These are phyloP conservation scores for Cryptococcus floricola DNA, from an alignment of 1,284 basidiomycete genomes.

Conservation along the genomic window DNA sequence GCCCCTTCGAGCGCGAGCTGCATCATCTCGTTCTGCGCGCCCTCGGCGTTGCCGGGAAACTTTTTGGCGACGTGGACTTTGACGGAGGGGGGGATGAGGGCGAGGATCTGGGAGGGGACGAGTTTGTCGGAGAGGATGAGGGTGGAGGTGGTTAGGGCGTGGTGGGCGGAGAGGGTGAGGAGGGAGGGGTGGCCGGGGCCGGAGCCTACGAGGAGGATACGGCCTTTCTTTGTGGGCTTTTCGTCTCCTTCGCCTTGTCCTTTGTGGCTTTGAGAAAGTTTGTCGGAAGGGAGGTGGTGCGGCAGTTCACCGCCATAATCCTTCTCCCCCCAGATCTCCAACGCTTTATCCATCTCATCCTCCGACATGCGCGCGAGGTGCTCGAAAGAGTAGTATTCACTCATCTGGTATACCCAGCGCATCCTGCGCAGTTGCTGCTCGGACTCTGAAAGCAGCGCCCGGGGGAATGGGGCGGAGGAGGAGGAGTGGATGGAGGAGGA, in stretches of 20 bases:
- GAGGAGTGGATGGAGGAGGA: background rate
- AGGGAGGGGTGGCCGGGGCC: conserved; percentile 92
- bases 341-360: conserved; percentile 63
- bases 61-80: conserved; percentile 79
- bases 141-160: conserved; percentile 71
- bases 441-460: conserved; percentile 17
- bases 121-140: conserved; percentile 93
- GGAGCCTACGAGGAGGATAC: conserved; percentile 84
- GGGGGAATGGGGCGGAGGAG: background rate
- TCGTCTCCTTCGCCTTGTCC: background rate
- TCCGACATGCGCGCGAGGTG: conserved; percentile 67
- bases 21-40: conserved; percentile 92
- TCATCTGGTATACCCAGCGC: conserved; percentile 85
- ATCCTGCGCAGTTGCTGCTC: conserved; percentile 64
- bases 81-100: conserved; percentile 68
- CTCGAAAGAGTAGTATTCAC: conserved; percentile 88
- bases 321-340: conserved; percentile 45
- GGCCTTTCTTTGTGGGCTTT: conserved; percentile 51
- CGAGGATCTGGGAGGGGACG: conserved; percentile 84
- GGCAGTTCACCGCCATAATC: conserved; percentile 16
- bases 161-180: conserved; percentile 80
- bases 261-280: background rate
- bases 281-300: conserved; percentile 19
- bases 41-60: conserved; percentile 95
- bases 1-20: conserved; percentile 79